A percentile compares a stretch with the other conserved stretches of the same genome.
Evolutionary conservation across 495 filamentous ascomycete species (phyloP).

Genomic region (Evernia prunastri): DNA sequence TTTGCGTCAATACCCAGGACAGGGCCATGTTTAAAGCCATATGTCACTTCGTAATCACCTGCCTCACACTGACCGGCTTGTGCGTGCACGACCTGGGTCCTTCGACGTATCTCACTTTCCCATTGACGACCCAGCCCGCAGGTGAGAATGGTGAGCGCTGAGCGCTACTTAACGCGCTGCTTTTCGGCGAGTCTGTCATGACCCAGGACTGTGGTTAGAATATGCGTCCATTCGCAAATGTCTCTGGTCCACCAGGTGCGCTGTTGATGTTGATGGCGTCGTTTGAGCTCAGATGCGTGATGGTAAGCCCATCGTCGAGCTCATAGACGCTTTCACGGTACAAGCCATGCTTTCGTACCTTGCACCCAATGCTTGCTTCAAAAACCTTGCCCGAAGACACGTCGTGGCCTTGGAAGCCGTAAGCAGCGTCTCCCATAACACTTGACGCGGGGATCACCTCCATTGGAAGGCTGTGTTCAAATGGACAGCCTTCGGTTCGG

Average conservation of each 20-base stretch:
- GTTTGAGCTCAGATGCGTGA: constrained; percentile 59
- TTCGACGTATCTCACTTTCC: constrained; percentile 34
- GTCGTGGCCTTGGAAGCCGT: constrained; percentile 23
- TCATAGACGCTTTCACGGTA: constrained; percentile 10
- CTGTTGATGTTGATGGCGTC: constrained; percentile 42
- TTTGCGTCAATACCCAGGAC: no score
- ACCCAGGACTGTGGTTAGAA: no score
- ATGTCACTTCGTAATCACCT: constrained; percentile 46
- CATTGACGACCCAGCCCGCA: constrained; percentile 28
- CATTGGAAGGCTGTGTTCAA: constrained; percentile 34
- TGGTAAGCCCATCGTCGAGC: constrained; percentile 20
- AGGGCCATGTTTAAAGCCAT: no score
- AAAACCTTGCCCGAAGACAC: constrained; percentile 7
- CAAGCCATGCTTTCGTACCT: not conserved
- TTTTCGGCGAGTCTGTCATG: constrained; percentile 29
- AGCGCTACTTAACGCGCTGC: constrained; percentile 18
- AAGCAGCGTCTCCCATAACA: constrained; percentile 33
- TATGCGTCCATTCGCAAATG: no score
- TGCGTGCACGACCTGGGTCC: constrained; percentile 26
- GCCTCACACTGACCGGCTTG: constrained; percentile 40
- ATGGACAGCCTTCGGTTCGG: constrained; percentile 44
- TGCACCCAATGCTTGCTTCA: not conserved
- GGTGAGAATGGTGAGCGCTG: constrained; percentile 34
- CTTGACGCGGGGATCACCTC: constrained; percentile 33
- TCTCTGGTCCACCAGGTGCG: constrained; percentile 52